phyloP scores from a whole-genome alignment of 2,329 filamentous ascomycete species.

The Blumeriella jaapii region DNA sequence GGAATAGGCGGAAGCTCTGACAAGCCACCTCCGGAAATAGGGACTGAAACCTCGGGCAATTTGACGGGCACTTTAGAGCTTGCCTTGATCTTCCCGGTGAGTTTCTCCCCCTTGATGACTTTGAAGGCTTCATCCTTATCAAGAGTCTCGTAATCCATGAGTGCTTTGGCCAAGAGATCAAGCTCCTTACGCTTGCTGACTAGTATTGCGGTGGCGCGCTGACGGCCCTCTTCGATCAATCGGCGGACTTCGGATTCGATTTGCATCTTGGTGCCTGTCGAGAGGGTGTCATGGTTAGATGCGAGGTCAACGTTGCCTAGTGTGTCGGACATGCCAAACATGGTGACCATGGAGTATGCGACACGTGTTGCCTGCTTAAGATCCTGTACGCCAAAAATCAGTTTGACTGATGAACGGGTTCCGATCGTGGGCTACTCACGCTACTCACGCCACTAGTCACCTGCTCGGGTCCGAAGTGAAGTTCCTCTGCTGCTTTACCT shows the following conservation, averaged over 20 bases:
- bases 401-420: slow-evolving; percentile 13
- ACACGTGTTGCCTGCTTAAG: slow-evolving; percentile 70
- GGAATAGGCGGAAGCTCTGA: slow-evolving; percentile 21
- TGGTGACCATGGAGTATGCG: slow-evolving; percentile 80
- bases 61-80: slow-evolving; percentile 55
- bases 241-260: slow-evolving; percentile 85
- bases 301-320: slow-evolving; percentile 85
- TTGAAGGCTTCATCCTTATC: slow-evolving; percentile 82
- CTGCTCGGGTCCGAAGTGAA: slow-evolving; percentile 82
- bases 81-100: no score
- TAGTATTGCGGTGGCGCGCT: slow-evolving; percentile 61
- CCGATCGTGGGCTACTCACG: slow-evolving; percentile 36
- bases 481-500: slow-evolving; percentile 81
- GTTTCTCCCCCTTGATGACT: slow-evolving; percentile 75
- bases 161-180: slow-evolving; percentile 74
- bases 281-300: slow-evolving; percentile 69
- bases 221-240: slow-evolving; percentile 69
- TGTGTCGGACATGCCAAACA: slow-evolving; percentile 76
- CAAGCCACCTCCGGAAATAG: slow-evolving; percentile 9
- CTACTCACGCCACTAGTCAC: slow-evolving; percentile 80
- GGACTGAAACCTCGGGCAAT: slow-evolving; percentile 38
- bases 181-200: slow-evolving; percentile 70
- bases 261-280: slow-evolving; percentile 71
- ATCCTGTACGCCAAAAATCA: slow-evolving; percentile 46
- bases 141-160: slow-evolving; percentile 90